These are phyloP conservation scores for Penicillium sp. DNA, from an alignment of 2,329 filamentous ascomycete species.

Conservation along the genomic window DNA sequence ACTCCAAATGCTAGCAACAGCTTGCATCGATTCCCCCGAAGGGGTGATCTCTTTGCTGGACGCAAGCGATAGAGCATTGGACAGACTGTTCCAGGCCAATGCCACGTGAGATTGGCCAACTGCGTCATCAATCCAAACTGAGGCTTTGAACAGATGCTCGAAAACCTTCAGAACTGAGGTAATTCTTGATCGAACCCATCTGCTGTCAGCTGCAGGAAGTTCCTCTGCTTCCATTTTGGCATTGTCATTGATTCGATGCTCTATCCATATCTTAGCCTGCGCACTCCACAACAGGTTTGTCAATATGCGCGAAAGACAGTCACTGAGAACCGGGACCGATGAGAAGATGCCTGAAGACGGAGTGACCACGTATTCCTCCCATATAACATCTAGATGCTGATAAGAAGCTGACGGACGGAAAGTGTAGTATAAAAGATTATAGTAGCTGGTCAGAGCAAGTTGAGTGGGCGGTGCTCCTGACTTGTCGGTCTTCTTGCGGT, in stretches of 20 bases:
- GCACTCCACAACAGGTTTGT: conserved; percentile 60
- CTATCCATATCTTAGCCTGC: conserved; percentile 64
- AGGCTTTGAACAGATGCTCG: conserved; percentile 51
- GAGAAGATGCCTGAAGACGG: conserved; percentile 60
- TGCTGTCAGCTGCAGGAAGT: conserved; percentile 76
- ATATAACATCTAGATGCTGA: conserved; percentile 69
- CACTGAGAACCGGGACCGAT: conserved; percentile 50
- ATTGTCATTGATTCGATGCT: conserved; percentile 65
- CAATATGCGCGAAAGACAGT: conserved; percentile 66
- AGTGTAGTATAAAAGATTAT: conserved; percentile 78
- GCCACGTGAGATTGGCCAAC: conserved; percentile 48
- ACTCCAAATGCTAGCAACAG: conserved; percentile 69
- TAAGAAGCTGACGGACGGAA: conserved; percentile 67
- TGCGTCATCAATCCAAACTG: conserved; percentile 48
- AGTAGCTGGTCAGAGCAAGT: conserved; percentile 68
- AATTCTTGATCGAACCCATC: conserved; percentile 78
- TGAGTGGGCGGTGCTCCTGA: conserved; percentile 48
- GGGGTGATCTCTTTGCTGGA: conserved; percentile 85
- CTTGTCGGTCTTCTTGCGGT: conserved; percentile 58
- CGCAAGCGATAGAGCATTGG: conserved; percentile 58
- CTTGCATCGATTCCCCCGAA: conserved; percentile 75
- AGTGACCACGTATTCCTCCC: conserved; percentile 70
- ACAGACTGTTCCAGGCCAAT: conserved; percentile 60
- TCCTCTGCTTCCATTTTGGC: conserved; percentile 64
- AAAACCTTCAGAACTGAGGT: conserved; percentile 62